Percentiles rank a stretch among this genome's conserved stretches.
These are phyloP conservation scores for Paramecium primaurelia DNA, from an alignment of 73 alveolate genomes.

Conservation along the genomic window DNA sequence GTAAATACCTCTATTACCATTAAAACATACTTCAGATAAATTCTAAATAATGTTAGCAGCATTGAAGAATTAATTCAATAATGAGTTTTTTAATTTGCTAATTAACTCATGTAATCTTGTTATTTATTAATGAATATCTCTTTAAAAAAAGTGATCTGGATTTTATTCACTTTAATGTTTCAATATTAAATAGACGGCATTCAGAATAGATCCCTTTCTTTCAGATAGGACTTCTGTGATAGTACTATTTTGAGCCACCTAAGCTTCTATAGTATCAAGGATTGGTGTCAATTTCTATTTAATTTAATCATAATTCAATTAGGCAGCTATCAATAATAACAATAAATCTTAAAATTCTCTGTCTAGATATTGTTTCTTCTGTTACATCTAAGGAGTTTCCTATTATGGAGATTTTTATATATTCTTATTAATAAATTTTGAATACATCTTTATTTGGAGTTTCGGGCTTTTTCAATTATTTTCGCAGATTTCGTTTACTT, in stretches of 20 bases:
- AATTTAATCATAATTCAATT: slow-evolving; percentile 20
- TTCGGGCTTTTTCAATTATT: neutral
- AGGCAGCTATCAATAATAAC: neutral
- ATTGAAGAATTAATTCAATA: neutral
- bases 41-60: neutral
- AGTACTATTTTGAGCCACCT: neutral
- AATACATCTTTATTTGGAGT: neutral
- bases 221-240: slow-evolving; percentile 27
- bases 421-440: neutral
- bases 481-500: neutral
- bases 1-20: neutral
- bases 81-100: neutral
- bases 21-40: neutral
- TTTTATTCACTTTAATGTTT: slow-evolving; percentile 38
- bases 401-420: neutral
- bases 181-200: slow-evolving; percentile 37
- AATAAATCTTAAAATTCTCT: slow-evolving; percentile 40
- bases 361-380: neutral
- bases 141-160: slow-evolving; percentile 49
- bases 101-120: neutral
- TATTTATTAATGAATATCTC: slow-evolving; percentile 7
- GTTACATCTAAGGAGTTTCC: neutral
- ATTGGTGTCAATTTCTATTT: slow-evolving; percentile 13
- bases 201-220: slow-evolving; percentile 7
- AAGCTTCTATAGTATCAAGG: neutral